Evolutionary conservation across 2,329 filamentous ascomycete species (phyloP), one percentile per base, ranked within the genome.

Genomic region (Diaporthe vexans): DNA sequence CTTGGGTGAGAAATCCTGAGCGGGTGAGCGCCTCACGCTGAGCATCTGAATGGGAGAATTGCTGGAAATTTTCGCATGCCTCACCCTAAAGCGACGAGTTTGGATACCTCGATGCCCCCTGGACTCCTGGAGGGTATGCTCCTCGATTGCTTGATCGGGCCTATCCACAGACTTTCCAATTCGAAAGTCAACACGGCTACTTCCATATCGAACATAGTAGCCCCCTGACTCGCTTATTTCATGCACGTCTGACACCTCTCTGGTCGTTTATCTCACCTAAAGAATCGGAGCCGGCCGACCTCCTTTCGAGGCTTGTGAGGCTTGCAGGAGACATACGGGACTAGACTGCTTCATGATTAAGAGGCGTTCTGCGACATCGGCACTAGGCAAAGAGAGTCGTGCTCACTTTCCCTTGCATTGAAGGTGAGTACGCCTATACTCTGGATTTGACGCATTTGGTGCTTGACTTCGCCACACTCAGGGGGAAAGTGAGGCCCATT

Each of bases 251-350:
- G 40, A 43, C 40, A 19, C 15, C 13, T 19, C 40, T 37, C 29
- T 58, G 19, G 21, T 37, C 56, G 33, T 24, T 3, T 3, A 19
- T 9, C 37, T 29, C 37, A 7, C 11, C 8, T 29, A 63, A 46
- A 63, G 24, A 3, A 13, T 40, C 59, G 59, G 59, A 63, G 19
- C 40, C 15, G 24, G 40, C 40, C 59, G 59, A 2, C 21, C 40
- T 33, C 59, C 59, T 43, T 26, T 46, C 21, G 46, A n/a, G 46
- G 21, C 46, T 51, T 61, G 43, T 24, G 40, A 63, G 59, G 40
- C 40, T 63, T 29, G 40, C 40, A 37, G 37, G 21, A 13, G 37
- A 61, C 9, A 1, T 46, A 2, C 2, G 17, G 40, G 9, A 43
- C 59, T n/a, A 26, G 43, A 8, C 26, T 46, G 35, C 10, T 29